Base-by-base conservation (phyloP, 2,329 filamentous ascomycete species). In the Fusarium pseudoanthophilum region DNA sequence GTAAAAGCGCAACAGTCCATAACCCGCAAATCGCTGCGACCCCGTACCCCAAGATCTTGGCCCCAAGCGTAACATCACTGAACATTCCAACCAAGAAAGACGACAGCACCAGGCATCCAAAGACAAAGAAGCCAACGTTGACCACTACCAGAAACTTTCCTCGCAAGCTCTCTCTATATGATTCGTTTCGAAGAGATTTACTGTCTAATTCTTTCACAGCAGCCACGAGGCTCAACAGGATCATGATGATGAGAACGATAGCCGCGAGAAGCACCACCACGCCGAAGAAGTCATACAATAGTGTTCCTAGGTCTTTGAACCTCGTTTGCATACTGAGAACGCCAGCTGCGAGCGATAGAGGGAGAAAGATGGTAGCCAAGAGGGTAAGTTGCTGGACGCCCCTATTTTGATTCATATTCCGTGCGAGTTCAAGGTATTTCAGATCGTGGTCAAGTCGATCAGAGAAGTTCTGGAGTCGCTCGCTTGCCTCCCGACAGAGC, bases 321-420 rank as follows among this genome's bases (percentile, higher is more conserved):
- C 55, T 32, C 0, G 55, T 58, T 15, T 48, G 30, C 32, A 58
- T 58, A 1, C 40, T 58, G 0, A 49, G 7, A 14, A 58, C 3
- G 0, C 40, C 55, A 36, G 55, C 20, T 0, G 40, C 40, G 0
- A 58, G 55, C 0, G 55, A 49, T 0, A 58, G 0, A 0, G 55
- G 24, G 0, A 58, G 14, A 6, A 49, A 58, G 0, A 58, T 8
- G 5, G 40, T 58, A 15, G 40, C 55, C 2, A 58, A 0, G 0
- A 36, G 39, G 0, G 24, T 49, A 0, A 58, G 55, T 7, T 49
- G 20, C 4, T 49, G 24, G 0, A 58, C 40, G 5, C 30, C 15
- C 14, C 2, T 49, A 0, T 1, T 48, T 1, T 58, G 55, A 0
- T 58, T 36, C 3, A 58, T 14, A 0, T 58, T 0, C 18, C 24